Conservation (phyloP, 345 rosid species). For the Eucalyptus cloeziana region DNA sequence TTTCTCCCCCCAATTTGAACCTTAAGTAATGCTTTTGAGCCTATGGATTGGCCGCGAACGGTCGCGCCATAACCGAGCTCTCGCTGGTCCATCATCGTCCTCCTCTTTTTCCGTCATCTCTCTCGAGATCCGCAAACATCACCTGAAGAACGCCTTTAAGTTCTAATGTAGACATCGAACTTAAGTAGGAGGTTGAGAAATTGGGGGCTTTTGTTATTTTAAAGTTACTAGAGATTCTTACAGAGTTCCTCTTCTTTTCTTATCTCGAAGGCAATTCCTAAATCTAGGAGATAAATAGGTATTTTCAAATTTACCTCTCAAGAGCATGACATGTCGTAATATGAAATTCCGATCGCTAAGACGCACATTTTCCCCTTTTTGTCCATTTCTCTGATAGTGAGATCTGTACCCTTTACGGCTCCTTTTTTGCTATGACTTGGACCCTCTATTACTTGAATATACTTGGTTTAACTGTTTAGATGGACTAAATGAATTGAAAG, state of each 20-base stretch:
- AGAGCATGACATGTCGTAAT: not conserved
- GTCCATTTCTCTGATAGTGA: fast-evolving
- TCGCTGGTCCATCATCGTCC: not conserved
- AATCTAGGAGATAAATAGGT: not conserved
- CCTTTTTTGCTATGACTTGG: fast-evolving
- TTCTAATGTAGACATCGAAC: not conserved
- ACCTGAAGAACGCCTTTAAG: not conserved
- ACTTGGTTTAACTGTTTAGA: not conserved
- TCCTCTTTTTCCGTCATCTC: not conserved
- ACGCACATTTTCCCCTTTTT: not conserved
- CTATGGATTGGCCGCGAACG: not conserved
- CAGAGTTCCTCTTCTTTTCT: not conserved
- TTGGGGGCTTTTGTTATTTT: not conserved
- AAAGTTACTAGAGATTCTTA: not conserved
- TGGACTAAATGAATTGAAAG: not conserved
- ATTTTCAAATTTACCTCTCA: not conserved
- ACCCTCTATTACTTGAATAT: not conserved
- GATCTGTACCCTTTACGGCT: fast-evolving
- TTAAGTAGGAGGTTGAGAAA: not conserved
- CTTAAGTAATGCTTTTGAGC: not conserved
- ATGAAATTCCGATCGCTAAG: not conserved
- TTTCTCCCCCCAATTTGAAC: not conserved
- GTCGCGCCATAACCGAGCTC: not conserved
- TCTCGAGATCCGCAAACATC: not conserved
- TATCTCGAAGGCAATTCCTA: not conserved